These are phyloP conservation scores for Brassica hybrid DNA, from an alignment of 441 rosid genomes.

Conservation along the genomic window DNA sequence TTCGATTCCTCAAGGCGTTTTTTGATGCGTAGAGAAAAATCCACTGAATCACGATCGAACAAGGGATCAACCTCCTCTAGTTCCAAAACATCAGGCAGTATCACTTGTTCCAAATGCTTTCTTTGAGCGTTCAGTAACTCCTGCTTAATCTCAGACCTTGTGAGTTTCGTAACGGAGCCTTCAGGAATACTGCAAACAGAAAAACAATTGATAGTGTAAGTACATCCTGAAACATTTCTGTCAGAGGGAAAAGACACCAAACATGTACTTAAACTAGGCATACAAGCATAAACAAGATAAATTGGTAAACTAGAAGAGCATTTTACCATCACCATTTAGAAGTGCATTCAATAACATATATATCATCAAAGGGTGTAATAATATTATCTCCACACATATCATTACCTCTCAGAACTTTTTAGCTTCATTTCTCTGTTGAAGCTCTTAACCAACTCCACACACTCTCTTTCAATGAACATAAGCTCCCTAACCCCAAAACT, in stretches of 20 bases:
- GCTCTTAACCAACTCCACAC: constrained; percentile 73
- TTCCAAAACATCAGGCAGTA: constrained; percentile 78
- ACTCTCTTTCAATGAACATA: constrained; percentile 80
- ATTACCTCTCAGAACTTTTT: constrained; percentile 60
- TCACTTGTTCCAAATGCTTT: constrained; percentile 73
- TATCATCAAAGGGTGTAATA: constrained; percentile 3
- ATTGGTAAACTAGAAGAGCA: neutral
- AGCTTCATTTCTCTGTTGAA: constrained; percentile 57
- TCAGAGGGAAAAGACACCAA: constrained; percentile 4
- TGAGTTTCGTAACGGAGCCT: constrained; percentile 57
- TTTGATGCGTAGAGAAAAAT: constrained; percentile 68
- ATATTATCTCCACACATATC: constrained; percentile 29
- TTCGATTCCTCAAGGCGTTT: constrained; percentile 75
- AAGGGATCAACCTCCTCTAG: constrained; percentile 71
- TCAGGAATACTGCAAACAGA: constrained; percentile 58
- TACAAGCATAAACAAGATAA: constrained; percentile 7
- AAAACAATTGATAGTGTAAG: constrained; percentile 33
- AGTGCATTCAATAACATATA: constrained; percentile 13
- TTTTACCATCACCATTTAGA: too few relatives aligned
- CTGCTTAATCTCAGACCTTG: constrained; percentile 68
- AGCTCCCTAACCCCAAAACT: constrained; percentile 87
- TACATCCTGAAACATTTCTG: constrained; percentile 22
- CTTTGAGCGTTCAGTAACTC: constrained; percentile 77
- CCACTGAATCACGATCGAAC: constrained; percentile 63
- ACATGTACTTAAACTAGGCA: constrained; percentile 11